Evolutionary conservation across 192 early-diverging fungal genomes (phyloP), one percentile per base, ranked within the genome.

Genomic region (Entomortierella chlamydospora): DNA sequence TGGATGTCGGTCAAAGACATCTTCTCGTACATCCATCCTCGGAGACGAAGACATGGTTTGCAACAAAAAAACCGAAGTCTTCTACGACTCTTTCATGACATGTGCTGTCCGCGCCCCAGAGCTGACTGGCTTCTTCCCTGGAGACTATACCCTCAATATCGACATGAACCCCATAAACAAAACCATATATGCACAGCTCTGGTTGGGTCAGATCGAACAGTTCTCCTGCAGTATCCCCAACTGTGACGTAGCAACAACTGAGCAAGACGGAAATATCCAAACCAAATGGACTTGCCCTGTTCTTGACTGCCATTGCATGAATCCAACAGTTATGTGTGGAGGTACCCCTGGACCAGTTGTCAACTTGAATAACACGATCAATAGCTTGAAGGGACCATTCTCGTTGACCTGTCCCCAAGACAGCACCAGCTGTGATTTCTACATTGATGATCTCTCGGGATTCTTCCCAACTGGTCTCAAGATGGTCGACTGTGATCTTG

Each of bases 401-500:
- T 60, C 47, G 11, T 81, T 89, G 56, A 82, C 73, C 4, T 91
- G 90, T 58, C 79, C 81, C 7, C 66, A 64, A 5, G 65, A 64
- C 64, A 74, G 59, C 34, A 61, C 66, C 1, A 56, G 79, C 28
- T 89, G 87, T 50, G 67, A 58, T 1, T 68, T 87, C 7, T 61
- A 57, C 61, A 83, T 89, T 55, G 83, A 49, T 4, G 87, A 84
- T 52, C 59, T 91, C 17, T 65, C 57, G 11, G 80, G 41, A 22
- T 47, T 91, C 50, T 84, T 91, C 57, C 88, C 90, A 0, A 55
- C 74, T 12, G 90, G 90, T 15, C 57, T 91, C 18, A 34, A 64
- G 23, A 67, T 91, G 33, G 28, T 34, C 1, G 68, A 86, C 42
- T 91, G 90, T 65, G 51, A 63, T n/a, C 64, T 81, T 41, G 90